Evolutionary conservation across 345 rosid genomes (phyloP).

Genomic region (Passiflora organensis): DNA sequence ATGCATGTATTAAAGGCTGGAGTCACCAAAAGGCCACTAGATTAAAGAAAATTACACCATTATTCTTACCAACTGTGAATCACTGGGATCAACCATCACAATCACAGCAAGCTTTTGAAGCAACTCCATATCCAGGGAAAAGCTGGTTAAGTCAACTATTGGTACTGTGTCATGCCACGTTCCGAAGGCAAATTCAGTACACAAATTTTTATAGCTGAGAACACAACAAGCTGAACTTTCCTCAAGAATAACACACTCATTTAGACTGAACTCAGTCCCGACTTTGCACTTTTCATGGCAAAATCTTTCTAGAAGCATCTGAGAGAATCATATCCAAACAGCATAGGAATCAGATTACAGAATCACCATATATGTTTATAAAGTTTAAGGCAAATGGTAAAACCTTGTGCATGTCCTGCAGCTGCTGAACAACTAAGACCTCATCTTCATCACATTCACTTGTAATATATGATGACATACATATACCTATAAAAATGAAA

Average conservation of each 20-base stretch:
- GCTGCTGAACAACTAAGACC: slow-evolving; percentile 34
- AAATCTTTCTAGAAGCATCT: slow-evolving; percentile 66
- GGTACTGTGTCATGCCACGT: slow-evolving; percentile 54
- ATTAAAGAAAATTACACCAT: not conserved
- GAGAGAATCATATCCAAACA: slow-evolving; percentile 13
- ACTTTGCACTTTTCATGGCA: slow-evolving; percentile 48
- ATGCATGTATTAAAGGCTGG: too few relatives aligned
- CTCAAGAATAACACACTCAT: slow-evolving; percentile 22
- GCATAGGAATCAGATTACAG: not conserved
- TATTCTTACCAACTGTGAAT: slow-evolving; percentile 40
- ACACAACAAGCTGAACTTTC: slow-evolving; percentile 46
- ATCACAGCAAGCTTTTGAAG: slow-evolving; percentile 50
- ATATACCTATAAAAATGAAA: slow-evolving; percentile 59
- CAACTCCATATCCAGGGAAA: slow-evolving; percentile 59
- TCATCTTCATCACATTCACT: slow-evolving; percentile 35
- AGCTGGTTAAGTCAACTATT: slow-evolving; percentile 54
- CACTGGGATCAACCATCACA: slow-evolving; percentile 30
- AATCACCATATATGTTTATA: not conserved
- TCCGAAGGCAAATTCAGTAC: slow-evolving; percentile 37
- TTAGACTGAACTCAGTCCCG: slow-evolving; percentile 24
- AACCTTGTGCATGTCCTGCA: slow-evolving; percentile 73
- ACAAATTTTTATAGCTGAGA: slow-evolving; percentile 47
- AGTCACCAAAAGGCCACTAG: too few relatives aligned
- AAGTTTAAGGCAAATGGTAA: slow-evolving; percentile 6
- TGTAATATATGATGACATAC: slow-evolving; percentile 64